phyloP scores from a whole-genome alignment of 768 basidiomycete species.

The Serpula lacrymans region DNA sequence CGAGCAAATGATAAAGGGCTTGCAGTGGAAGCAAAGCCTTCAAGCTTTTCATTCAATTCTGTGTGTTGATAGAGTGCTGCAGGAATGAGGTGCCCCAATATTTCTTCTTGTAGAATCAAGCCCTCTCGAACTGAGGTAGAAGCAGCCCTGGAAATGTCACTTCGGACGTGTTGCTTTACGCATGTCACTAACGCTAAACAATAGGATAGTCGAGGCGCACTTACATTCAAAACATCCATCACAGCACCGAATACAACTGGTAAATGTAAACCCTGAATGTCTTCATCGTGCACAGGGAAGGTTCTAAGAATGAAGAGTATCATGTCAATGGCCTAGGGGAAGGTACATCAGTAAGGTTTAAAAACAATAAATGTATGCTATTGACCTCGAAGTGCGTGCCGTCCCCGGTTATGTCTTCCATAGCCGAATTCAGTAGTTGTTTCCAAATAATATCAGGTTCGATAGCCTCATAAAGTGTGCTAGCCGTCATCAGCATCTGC shows the following conservation, averaged over 20 bases:
- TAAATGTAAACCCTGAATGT: slow-evolving; percentile 74
- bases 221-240: slow-evolving; percentile 62
- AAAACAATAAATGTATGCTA: slow-evolving; percentile 2
- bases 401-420: slow-evolving; percentile 49
- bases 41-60: slow-evolving; percentile 36
- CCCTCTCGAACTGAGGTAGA: slow-evolving; percentile 37
- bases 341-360: slow-evolving; percentile 6
- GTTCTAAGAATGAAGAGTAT: slow-evolving; percentile 68
- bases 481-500: slow-evolving; percentile 78
- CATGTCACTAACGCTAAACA: background rate
- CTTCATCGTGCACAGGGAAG: slow-evolving; percentile 83
- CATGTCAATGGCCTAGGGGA: slow-evolving; percentile 58
- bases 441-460: slow-evolving; percentile 91
- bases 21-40: slow-evolving; percentile 26
- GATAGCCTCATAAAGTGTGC: slow-evolving; percentile 86
- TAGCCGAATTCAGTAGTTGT: slow-evolving; percentile 56
- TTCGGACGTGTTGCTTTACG: slow-evolving; percentile 34
- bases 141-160: slow-evolving; percentile 31
- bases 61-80: slow-evolving; percentile 50
- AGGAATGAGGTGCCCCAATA: slow-evolving; percentile 49
- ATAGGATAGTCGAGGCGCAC: slow-evolving; percentile 12
- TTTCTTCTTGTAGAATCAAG: slow-evolving; percentile 50
- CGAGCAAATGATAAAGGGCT: slow-evolving; percentile 56
- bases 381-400: slow-evolving; percentile 47
- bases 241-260: slow-evolving; percentile 75